Conservation (phyloP, 192 early-diverging fungal species). For the Gonapodya sp. region DNA sequence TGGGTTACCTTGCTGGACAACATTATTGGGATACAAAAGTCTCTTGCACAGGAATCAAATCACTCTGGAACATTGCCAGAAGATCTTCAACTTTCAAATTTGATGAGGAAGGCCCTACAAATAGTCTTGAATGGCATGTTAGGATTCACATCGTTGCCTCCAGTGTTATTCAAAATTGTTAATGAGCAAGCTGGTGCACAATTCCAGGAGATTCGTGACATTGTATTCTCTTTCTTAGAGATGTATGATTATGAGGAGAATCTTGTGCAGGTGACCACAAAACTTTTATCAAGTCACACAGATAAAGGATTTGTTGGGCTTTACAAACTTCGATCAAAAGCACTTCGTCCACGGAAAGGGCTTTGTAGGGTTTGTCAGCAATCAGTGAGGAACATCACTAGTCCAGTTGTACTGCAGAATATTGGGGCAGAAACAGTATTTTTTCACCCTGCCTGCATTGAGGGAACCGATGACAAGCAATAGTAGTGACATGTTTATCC, state of each 20-base stretch:
- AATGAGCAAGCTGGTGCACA: background rate
- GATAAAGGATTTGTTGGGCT: background rate
- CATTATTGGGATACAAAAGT: background rate
- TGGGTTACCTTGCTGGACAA: background rate
- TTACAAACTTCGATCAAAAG: background rate
- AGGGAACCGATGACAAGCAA: background rate
- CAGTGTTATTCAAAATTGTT: background rate
- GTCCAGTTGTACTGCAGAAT: background rate
- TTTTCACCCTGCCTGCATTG: background rate
- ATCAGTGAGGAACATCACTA: background rate
- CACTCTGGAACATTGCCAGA: too few species aligned
- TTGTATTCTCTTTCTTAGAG: background rate
- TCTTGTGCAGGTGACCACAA: background rate
- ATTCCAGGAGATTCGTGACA: background rate
- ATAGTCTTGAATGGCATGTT: slow-evolving; percentile 2
- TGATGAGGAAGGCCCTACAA: background rate
- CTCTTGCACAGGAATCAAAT: background rate
- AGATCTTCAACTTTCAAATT: background rate
- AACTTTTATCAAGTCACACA: background rate
- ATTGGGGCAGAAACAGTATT: background rate
- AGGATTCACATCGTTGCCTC: background rate
- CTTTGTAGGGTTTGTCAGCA: background rate
- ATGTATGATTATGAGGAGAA: background rate
- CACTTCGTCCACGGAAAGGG: background rate
- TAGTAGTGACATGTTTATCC: too few species aligned